Percentiles rank a stretch among this genome's conserved stretches.
Conservation (phyloP, 306 rosid species). For the Purshia tridentata region DNA sequence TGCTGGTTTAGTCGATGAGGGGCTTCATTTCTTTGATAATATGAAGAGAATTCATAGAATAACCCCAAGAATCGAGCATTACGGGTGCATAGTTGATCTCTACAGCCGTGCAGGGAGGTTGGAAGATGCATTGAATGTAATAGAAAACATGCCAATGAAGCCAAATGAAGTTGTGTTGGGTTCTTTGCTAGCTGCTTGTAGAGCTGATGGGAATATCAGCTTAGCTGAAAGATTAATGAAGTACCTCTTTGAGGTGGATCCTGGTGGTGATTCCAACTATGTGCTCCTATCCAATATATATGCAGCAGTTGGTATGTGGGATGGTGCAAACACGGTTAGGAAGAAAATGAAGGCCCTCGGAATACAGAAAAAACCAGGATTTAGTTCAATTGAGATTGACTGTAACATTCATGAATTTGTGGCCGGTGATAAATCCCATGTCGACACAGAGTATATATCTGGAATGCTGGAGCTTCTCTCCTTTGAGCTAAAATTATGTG, state of each 20-base stretch:
- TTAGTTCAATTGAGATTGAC: conserved; percentile 74
- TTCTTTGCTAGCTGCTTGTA: conserved; percentile 86
- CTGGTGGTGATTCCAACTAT: conserved; percentile 68
- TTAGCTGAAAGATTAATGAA: conserved; percentile 78
- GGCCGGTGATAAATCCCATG: conserved; percentile 69
- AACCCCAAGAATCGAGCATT: conserved; percentile 71
- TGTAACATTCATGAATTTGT: conserved; percentile 70
- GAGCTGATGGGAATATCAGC: conserved; percentile 58
- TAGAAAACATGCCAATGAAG: conserved; percentile 73
- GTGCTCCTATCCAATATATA: conserved; percentile 85
- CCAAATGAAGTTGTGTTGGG: conserved; percentile 88
- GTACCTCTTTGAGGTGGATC: conserved; percentile 50
- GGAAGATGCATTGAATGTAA: conserved; percentile 60
- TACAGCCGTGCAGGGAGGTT: conserved; percentile 84
- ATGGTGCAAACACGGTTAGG: conserved; percentile 68
- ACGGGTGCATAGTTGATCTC: conserved; percentile 85
- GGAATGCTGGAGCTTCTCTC: conserved; percentile 54
- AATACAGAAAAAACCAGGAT: conserved; percentile 66
- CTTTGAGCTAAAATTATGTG: conserved; percentile 55
- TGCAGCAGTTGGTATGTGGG: conserved; percentile 78
- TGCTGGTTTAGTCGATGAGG: conserved; percentile 68
- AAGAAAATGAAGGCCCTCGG: conserved; percentile 67
- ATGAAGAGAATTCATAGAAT: conserved; percentile 56
- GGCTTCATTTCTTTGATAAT: conserved; percentile 54
- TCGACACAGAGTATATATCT: conserved; percentile 42